Evolutionary conservation across 768 basidiomycete genomes (phyloP).

Genomic region (Suillus subalutaceus): DNA sequence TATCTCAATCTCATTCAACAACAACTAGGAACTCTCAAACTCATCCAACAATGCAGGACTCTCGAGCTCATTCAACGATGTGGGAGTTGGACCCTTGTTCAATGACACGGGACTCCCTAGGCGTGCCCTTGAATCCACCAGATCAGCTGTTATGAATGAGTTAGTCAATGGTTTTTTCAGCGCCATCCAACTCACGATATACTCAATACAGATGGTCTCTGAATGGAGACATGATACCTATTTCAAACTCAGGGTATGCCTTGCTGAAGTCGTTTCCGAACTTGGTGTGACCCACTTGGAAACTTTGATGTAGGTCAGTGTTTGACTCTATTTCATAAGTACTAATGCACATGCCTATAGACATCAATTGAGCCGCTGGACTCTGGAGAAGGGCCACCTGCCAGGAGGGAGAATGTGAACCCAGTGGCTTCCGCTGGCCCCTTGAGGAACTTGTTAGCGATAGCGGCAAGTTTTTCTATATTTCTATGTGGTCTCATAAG

Average conservation of each 20-base stretch:
- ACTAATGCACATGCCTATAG: neutral
- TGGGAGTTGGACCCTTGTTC: neutral
- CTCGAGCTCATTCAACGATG: neutral
- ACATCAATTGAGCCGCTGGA: neutral
- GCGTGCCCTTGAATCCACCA: neutral
- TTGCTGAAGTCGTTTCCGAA: neutral
- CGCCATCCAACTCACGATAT: neutral
- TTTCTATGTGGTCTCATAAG: neutral
- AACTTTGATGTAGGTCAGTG: neutral
- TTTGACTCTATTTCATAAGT: neutral
- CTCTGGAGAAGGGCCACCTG: neutral
- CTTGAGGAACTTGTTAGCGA: neutral
- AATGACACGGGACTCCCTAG: neutral
- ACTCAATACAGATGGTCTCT: neutral
- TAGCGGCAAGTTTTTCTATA: slow-evolving; percentile 2
- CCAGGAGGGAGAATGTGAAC: neutral
- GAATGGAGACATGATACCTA: neutral
- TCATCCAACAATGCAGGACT: too few relatives aligned
- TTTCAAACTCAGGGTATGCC: neutral
- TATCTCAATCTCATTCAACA: too few relatives aligned
- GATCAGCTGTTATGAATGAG: neutral
- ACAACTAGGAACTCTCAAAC: neutral
- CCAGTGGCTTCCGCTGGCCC: neutral
- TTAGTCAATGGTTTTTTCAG: neutral
- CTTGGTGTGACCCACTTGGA: neutral